Evolutionary conservation across 257 asterid species (phyloP).

Genomic region (Ligustrum vulgare): DNA sequence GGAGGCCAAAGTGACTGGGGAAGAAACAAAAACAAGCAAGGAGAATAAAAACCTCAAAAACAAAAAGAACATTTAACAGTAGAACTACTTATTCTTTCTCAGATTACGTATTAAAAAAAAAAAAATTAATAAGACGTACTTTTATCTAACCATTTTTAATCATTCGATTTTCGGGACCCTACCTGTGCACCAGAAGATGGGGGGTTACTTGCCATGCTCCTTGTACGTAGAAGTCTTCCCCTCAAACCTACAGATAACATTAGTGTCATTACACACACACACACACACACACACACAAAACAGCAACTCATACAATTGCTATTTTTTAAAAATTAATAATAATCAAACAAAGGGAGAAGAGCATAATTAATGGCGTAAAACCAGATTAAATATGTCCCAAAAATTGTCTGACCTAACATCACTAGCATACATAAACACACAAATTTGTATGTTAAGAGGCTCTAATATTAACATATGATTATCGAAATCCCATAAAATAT

Average conservation of each 20-base stretch:
- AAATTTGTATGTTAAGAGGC: background rate
- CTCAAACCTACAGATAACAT: constrained; percentile 30
- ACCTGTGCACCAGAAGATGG: constrained; percentile 85
- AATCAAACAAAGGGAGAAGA: background rate
- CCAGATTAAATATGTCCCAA: background rate
- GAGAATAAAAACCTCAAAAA: constrained; percentile 10
- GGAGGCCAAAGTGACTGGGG: constrained; percentile 66
- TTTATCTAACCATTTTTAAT: no score
- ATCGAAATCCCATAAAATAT: background rate
- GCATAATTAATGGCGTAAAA: background rate
- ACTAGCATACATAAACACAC: background rate
- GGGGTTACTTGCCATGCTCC: constrained; percentile 66
- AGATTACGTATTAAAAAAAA: constrained; percentile 3
- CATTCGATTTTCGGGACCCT: constrained; percentile 5
- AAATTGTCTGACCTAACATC: background rate
- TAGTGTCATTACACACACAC: background rate
- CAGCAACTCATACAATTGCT: background rate
- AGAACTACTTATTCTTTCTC: constrained; percentile 1
- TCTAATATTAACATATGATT: background rate
- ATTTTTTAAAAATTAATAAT: background rate
- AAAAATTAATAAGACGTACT: no score
- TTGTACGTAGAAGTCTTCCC: constrained; percentile 29
- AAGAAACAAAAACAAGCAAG: constrained; percentile 20
- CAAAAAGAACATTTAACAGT: background rate
- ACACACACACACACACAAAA: background rate